These are phyloP conservation scores for Irpex lacteus DNA, from an alignment of 1,284 basidiomycete species.

Conservation along the genomic window DNA sequence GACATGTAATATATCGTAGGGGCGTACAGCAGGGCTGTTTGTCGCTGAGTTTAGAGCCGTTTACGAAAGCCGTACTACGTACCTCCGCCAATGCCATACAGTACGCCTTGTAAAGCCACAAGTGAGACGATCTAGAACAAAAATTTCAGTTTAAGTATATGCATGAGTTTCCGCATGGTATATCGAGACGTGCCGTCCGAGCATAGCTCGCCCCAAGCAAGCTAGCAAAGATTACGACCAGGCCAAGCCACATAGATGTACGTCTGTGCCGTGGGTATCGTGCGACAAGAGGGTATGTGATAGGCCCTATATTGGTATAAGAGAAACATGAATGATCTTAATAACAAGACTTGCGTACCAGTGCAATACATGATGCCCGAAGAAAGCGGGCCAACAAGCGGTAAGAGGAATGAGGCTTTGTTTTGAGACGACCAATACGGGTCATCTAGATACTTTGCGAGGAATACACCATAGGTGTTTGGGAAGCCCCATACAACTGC, in stretches of 20 bases:
- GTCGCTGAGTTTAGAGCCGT: background rate
- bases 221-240: conserved; percentile 11
- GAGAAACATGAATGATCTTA: background rate
- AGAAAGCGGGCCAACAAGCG: background rate
- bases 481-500: conserved; percentile 37
- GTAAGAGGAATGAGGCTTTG: conserved; percentile 22
- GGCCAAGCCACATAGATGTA: background rate
- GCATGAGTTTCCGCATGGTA: too few relatives aligned
- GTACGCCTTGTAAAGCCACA: conserved; percentile 35
- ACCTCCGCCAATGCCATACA: conserved; percentile 39
- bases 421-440: conserved; percentile 23
- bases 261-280: background rate
- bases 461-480: conserved; percentile 32
- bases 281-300: background rate
- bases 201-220: conserved; percentile 36
- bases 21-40: conserved; percentile 32
- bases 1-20: conserved; percentile 36
- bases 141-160: background rate
- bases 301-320: background rate
- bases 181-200: conserved; percentile 22
- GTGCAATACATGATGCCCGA: background rate
- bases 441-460: conserved; percentile 32
- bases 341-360: background rate
- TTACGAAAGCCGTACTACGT: conserved; percentile 8
- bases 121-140: conserved; percentile 27